Evolutionary conservation across 768 basidiomycete species (phyloP).

Genomic region (Pleurotus giganteus): DNA sequence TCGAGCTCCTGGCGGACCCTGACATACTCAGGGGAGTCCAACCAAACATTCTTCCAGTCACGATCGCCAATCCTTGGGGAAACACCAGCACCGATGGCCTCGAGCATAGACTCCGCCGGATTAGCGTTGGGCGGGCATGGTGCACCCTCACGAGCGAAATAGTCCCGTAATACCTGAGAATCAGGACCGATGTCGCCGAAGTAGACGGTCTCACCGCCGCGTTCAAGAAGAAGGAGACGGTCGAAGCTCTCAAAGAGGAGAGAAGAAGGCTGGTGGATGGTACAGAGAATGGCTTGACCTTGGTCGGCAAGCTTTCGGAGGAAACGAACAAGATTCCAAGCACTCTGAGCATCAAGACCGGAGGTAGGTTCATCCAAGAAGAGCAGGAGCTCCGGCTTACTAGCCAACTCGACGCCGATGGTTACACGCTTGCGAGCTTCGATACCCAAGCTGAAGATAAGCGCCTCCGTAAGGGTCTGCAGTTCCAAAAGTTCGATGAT

Average conservation of each 20-base stretch:
- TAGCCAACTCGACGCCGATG: constrained; percentile 89
- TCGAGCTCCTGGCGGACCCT: constrained; percentile 41
- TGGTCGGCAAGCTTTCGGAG: constrained; percentile 78
- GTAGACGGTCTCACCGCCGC: constrained; percentile 90
- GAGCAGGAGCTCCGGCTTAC: constrained; percentile 77
- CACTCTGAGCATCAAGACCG: constrained; percentile 49
- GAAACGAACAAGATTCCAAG: constrained; percentile 83
- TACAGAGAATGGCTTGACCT: constrained; percentile 89
- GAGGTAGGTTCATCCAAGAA: constrained; percentile 59
- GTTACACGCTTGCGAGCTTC: constrained; percentile 84
- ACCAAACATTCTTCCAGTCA: constrained; percentile 89
- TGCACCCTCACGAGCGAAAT: constrained; percentile 77
- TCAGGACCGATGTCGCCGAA: constrained; percentile 86
- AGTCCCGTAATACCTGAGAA: constrained; percentile 63
- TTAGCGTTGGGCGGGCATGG: constrained; percentile 75
- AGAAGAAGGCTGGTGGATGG: constrained; percentile 86
- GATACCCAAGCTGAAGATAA: constrained; percentile 67
- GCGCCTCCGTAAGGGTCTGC: constrained; percentile 79
- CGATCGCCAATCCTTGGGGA: constrained; percentile 68
- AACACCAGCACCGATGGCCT: constrained; percentile 85
- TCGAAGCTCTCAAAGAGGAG: constrained; percentile 88
- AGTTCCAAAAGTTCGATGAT: constrained; percentile 83
- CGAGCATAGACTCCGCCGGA: constrained; percentile 77
- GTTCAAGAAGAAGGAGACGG: constrained; percentile 62
- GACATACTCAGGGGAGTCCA: constrained; percentile 61